These are phyloP conservation scores for Calonectria ilicicola DNA, from an alignment of 2,329 filamentous ascomycete genomes.

Conservation along the genomic window DNA sequence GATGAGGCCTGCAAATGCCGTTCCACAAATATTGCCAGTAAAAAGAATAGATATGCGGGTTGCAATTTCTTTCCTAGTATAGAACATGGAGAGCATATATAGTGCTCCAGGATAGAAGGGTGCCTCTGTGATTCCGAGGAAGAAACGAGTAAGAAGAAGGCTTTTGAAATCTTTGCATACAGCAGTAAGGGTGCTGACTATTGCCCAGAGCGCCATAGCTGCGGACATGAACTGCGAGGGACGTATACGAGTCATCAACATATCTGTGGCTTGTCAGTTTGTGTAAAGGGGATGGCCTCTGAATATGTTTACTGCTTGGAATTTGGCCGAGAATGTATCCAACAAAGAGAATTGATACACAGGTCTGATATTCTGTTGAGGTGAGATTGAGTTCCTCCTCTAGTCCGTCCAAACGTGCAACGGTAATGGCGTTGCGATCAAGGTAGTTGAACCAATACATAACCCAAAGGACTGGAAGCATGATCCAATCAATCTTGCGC, in stretches of 20 bases:
- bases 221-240: conserved; percentile 53
- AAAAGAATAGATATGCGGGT: conserved; percentile 58
- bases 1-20: conserved; percentile 56
- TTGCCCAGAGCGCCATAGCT: conserved; percentile 59
- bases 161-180: conserved; percentile 59
- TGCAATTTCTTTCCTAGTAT: conserved; percentile 61
- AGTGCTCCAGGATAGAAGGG: conserved; percentile 51
- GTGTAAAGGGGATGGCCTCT: neutral
- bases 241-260: conserved; percentile 56
- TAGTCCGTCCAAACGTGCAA: conserved; percentile 49
- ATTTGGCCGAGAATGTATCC: conserved; percentile 59
- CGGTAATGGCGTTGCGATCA: conserved; percentile 60
- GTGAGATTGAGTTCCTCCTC: conserved; percentile 43
- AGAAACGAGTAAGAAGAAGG: conserved; percentile 60
- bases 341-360: conserved; percentile 48
- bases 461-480: conserved; percentile 45
- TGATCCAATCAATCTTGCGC: neutral
- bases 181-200: conserved; percentile 59
- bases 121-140: conserved; percentile 54
- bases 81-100: conserved; percentile 63
- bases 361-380: conserved; percentile 43
- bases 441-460: conserved; percentile 58
- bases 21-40: conserved; percentile 50
- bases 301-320: conserved; percentile 41
- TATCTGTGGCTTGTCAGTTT: conserved; percentile 36